Evolutionary conservation across 257 asterid species (phyloP).

Genomic region (Fraxinus quadrangulata): DNA sequence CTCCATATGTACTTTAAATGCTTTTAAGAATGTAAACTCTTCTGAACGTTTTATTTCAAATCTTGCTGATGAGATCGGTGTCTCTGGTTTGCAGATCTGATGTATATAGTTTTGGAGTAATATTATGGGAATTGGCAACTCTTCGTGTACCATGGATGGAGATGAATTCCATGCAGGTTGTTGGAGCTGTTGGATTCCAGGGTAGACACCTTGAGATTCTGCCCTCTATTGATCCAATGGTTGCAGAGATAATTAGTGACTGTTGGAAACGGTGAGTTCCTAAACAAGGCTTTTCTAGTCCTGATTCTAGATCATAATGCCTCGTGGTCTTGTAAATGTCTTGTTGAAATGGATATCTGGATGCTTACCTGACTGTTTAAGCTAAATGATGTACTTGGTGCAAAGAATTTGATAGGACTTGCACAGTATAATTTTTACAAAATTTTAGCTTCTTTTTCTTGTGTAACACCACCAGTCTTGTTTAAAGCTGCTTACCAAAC

Average conservation of each 20-base stretch:
- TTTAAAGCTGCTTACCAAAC: not conserved
- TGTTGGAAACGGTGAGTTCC: conserved; percentile 81
- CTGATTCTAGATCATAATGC: not conserved
- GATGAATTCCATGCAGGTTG: conserved; percentile 98
- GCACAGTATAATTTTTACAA: no score
- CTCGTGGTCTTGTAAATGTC: not conserved
- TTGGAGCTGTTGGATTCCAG: conserved; percentile 98
- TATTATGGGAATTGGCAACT: conserved; percentile 95
- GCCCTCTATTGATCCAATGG: conserved; percentile 63
- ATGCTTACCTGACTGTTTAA: no score
- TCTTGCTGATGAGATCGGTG: conserved; percentile 18
- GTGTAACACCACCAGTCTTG: not conserved
- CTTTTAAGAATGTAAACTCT: conserved; percentile 7
- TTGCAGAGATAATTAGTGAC: conserved; percentile 71
- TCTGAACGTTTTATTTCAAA: conserved; percentile 3
- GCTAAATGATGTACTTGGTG: not conserved
- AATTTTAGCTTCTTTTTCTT: not conserved
- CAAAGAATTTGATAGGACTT: not conserved
- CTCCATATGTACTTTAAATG: not conserved
- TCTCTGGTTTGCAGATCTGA: conserved; percentile 69
- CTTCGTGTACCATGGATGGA: conserved; percentile 91
- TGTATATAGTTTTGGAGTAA: conserved; percentile 92
- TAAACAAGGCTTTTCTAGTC: not conserved
- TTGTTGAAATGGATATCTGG: not conserved
- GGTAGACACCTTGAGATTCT: conserved; percentile 80